Evolutionary conservation across 768 basidiomycete species (phyloP), one percentile per base, ranked within the genome.

Genomic region (Suillus subalutaceus): DNA sequence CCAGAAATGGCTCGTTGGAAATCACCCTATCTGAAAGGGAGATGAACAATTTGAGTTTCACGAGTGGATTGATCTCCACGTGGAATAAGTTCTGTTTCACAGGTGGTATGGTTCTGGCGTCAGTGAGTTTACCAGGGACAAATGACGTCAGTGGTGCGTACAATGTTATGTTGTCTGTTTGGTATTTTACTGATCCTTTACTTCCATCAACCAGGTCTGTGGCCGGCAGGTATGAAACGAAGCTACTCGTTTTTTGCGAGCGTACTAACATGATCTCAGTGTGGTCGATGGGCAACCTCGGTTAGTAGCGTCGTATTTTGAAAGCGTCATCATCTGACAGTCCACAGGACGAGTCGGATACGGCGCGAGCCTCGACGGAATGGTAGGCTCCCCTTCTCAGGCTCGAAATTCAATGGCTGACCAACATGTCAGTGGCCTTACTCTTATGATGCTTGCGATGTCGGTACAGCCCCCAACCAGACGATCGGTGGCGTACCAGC

Each of bases 71-170:
- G 82, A 79, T 93, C 73, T 79, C 86, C 30, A 84, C 85, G 20
- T 81, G 89, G 93, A 97, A 97, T 79, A 96, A 97, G 77, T 92
- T 99, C 69, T 98, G 94, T 79, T 96, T 97, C 79, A 93, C 93
- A 38, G 94, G 93, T 44, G 96, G 96, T 48, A 82, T 93, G 65
- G 81, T 96, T 62, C 88, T 92, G 69, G 79, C 84, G 3, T 85
- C 86, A 43, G 88, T 91, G n/a, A 82, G 80, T 35, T 78, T 94
- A 57, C 93, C 93, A 9, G 93, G 93, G 0, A 86, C 82, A 70
- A 87, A 88, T 68, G 18, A 72, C 26, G 79, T 94, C 41, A 78
- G 70, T 30, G 86, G 84, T 65, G 43, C 35, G 79, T 64, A 8
- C 6, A 58, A 43, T 60, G 41, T 30, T 13, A 41, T 23, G 38